phyloP scores from a whole-genome alignment of 345 rosid genomes.

The Anastatica hierochuntica region DNA sequence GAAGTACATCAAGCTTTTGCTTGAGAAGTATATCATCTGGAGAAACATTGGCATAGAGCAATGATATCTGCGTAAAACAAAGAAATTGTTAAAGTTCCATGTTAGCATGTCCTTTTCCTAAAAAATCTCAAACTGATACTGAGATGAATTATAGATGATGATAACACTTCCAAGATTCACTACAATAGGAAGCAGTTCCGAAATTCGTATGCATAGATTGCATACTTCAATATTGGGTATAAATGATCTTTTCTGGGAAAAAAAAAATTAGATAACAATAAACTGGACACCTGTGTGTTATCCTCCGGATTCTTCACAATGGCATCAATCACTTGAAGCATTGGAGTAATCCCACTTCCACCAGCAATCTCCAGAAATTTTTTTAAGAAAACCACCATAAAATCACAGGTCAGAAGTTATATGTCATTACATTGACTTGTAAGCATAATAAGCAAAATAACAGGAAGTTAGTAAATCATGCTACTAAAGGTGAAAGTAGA shows the following conservation, averaged over 20 bases:
- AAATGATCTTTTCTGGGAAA: no score
- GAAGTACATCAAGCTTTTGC: constrained; percentile 81
- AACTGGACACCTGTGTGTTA: constrained; percentile 61
- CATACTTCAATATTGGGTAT: not conserved
- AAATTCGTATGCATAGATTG: not conserved
- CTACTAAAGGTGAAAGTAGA: not conserved
- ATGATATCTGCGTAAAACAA: constrained; percentile 46
- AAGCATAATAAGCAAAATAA: not conserved
- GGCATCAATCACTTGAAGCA: constrained; percentile 93
- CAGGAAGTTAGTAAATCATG: not conserved
- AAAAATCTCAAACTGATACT: no score
- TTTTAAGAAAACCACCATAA: not conserved
- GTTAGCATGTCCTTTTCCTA: not conserved
- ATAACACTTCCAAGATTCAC: not conserved
- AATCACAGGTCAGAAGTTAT: not conserved
- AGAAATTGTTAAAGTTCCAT: not conserved
- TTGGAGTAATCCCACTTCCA: constrained; percentile 93
- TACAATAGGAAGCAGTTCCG: not conserved
- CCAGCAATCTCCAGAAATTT: constrained; percentile 79
- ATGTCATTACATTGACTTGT: not conserved
- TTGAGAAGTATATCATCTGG: constrained; percentile 88
- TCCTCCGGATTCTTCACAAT: constrained; percentile 80
- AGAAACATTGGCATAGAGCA: constrained; percentile 83
- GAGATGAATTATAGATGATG: not conserved
- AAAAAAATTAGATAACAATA: not conserved